These are phyloP conservation scores for Paecilomyces formosus DNA, from an alignment of 2,329 filamentous ascomycete genomes.

Conservation along the genomic window DNA sequence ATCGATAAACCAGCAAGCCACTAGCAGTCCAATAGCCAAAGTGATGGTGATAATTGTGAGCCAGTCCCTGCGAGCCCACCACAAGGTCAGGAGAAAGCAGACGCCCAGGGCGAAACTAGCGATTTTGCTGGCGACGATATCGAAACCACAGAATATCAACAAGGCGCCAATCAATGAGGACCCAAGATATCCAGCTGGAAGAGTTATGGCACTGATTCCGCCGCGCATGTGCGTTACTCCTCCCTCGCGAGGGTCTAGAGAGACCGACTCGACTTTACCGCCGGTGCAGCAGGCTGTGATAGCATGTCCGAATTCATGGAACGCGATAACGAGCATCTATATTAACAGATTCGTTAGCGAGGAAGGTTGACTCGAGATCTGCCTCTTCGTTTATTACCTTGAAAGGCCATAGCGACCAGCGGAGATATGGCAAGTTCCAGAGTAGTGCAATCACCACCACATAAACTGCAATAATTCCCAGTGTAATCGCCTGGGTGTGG, in stretches of 20 bases:
- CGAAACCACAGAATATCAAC: slow-evolving; percentile 71
- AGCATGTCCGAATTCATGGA: slow-evolving; percentile 73
- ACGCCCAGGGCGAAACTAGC: slow-evolving; percentile 65
- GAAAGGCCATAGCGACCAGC: slow-evolving; percentile 70
- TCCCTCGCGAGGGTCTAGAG: slow-evolving; percentile 66
- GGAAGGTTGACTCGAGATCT: neutral
- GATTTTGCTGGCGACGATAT: slow-evolving; percentile 75
- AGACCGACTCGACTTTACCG: slow-evolving; percentile 66
- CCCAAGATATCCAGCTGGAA: slow-evolving; percentile 72
- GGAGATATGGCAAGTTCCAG: slow-evolving; percentile 74
- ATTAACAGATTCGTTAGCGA: neutral
- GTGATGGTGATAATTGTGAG: slow-evolving; percentile 65
- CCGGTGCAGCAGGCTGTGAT: slow-evolving; percentile 65
- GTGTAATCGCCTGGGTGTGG: slow-evolving; percentile 61
- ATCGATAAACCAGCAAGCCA: slow-evolving; percentile 73
- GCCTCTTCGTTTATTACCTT: slow-evolving; percentile 46
- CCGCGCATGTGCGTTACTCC: slow-evolving; percentile 72
- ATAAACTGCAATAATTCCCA: slow-evolving; percentile 65
- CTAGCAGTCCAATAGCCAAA: slow-evolving; percentile 60
- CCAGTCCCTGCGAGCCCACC: slow-evolving; percentile 76
- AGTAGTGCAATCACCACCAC: slow-evolving; percentile 66
- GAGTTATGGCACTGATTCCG: slow-evolving; percentile 60
- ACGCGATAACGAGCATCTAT: slow-evolving; percentile 75
- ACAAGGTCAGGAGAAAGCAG: slow-evolving; percentile 70
- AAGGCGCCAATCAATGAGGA: slow-evolving; percentile 70